phyloP scores from a whole-genome alignment of 148 eudicot species.

The Arctostaphylos glauca region DNA sequence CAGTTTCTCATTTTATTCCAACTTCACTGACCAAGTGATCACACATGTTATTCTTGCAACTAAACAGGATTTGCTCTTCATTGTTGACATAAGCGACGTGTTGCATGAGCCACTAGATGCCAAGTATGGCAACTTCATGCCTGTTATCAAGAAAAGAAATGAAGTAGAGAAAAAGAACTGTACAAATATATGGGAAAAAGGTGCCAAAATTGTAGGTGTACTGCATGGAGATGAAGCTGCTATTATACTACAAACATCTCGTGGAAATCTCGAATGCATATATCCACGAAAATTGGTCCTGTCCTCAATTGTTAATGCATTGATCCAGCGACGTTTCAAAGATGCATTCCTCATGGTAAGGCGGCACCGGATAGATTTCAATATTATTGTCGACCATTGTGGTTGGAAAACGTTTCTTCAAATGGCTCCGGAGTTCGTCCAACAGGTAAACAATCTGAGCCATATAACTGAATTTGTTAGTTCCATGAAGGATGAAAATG shows the following conservation, averaged over 20 bases:
- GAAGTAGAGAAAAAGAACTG: conserved; percentile 57
- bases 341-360: conserved; percentile 91
- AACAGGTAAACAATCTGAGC: conserved; percentile 72
- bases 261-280: conserved; percentile 94
- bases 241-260: conserved; percentile 67
- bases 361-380: conserved; percentile 89
- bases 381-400: conserved; percentile 77
- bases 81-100: conserved; percentile 74
- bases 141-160: conserved; percentile 53
- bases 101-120: conserved; percentile 48
- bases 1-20: conserved; percentile 76
- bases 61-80: conserved; percentile 82
- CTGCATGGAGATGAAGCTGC: conserved; percentile 96
- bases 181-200: conserved; percentile 85
- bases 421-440: conserved; percentile 72
- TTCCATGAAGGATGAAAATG: conserved; percentile 72
- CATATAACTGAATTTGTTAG: conserved; percentile 92
- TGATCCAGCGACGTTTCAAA: conserved; percentile 58
- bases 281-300: conserved; percentile 89
- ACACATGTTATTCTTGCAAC: conserved; percentile 86
- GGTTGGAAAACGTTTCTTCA: conserved; percentile 79
- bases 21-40: conserved; percentile 45
- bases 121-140: conserved; percentile 71
- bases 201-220: conserved; percentile 76
- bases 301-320: conserved; percentile 67